Evolutionary conservation across 2,329 filamentous ascomycete genomes (phyloP).

Genomic region (Tolypocladium tundrense): DNA sequence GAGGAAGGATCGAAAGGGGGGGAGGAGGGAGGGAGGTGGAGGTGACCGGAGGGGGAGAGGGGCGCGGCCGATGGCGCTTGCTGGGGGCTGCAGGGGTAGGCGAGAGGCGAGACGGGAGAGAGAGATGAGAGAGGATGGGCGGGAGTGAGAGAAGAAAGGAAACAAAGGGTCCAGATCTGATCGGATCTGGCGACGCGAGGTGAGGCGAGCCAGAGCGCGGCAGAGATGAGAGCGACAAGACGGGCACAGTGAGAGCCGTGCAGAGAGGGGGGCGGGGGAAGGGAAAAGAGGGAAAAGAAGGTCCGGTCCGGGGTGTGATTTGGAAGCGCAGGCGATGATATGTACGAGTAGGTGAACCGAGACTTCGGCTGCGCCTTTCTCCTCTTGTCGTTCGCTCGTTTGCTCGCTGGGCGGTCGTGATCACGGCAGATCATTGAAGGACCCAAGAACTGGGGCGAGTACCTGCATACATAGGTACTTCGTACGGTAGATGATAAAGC

Average conservation of each 20-base stretch:
- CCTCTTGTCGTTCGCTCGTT: background rate
- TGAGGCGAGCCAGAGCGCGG: background rate
- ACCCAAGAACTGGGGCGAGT: background rate
- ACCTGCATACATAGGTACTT: background rate
- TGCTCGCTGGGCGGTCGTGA: background rate
- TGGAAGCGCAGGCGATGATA: background rate
- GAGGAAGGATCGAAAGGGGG: background rate
- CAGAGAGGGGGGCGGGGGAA: background rate
- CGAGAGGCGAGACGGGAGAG: background rate
- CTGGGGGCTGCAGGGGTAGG: background rate
- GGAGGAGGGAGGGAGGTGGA: background rate
- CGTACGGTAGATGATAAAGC: background rate
- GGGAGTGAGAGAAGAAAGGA: slow-evolving; percentile 8
- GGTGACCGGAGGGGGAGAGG: background rate
- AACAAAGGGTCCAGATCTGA: background rate
- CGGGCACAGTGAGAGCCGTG: background rate
- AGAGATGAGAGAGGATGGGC: background rate
- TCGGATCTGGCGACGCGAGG: background rate
- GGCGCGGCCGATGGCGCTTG: background rate
- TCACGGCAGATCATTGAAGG: background rate
- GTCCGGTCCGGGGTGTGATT: background rate
- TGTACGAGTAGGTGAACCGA: background rate
- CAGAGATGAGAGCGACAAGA: background rate
- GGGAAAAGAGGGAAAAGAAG: background rate
- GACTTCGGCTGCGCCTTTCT: background rate